phyloP scores from a whole-genome alignment of 192 early-diverging fungal genomes.

The Diversispora eburnea region DNA sequence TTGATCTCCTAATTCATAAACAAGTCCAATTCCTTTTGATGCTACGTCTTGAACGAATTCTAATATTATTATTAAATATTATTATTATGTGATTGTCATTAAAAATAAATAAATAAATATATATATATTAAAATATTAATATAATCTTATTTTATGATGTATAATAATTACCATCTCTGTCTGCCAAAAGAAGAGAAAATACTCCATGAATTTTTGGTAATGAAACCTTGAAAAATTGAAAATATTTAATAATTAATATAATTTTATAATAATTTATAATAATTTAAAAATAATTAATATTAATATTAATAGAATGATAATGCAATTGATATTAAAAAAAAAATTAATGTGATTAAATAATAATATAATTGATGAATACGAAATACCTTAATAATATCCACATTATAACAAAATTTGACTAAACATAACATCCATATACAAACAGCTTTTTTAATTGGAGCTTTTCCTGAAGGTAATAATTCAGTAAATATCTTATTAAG shows the following conservation, averaged over 20 bases:
- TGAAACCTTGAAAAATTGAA: conserved; percentile 37
- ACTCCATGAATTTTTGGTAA: conserved; percentile 68
- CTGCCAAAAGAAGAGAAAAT: conserved; percentile 71
- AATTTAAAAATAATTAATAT: neutral
- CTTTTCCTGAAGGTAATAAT: conserved; percentile 49
- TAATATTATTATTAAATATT: conserved; percentile 20
- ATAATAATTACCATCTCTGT: conserved; percentile 68
- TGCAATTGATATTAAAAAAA: neutral
- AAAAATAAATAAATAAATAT: neutral
- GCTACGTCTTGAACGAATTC: conserved; percentile 84
- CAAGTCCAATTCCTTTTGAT: conserved; percentile 79
- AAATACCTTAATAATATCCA: conserved; percentile 46
- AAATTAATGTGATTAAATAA: too few species aligned
- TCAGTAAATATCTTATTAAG: conserved; percentile 55
- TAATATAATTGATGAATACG: neutral
- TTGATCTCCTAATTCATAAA: conserved; percentile 77
- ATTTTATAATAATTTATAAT: neutral
- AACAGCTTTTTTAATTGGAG: conserved; percentile 59
- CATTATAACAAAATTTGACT: conserved; percentile 65
- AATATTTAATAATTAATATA: neutral
- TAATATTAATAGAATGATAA: neutral
- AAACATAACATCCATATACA: conserved; percentile 79
- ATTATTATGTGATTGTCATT: too few species aligned
- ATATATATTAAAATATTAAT: neutral
- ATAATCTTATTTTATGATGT: neutral